Conservation (phyloP, 2,329 filamentous ascomycete species). For the Xylariales sp. region DNA sequence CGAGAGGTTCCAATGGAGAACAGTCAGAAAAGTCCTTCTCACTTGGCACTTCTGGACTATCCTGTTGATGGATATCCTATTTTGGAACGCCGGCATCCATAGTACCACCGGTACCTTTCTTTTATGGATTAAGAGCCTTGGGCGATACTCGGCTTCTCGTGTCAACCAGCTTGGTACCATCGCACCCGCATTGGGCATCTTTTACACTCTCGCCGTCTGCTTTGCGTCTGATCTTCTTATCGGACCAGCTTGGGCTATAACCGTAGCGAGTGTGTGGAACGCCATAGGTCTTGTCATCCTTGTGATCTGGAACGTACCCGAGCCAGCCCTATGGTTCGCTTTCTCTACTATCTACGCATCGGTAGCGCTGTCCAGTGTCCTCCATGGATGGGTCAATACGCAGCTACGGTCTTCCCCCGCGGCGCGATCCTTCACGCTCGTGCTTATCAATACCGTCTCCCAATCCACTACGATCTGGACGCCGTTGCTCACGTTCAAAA, state of each 20-base stretch:
- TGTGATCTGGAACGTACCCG: slow-evolving; percentile 66
- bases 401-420: slow-evolving; percentile 58
- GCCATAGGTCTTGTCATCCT: slow-evolving; percentile 65
- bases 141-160: slow-evolving; percentile 57
- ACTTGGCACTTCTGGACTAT: slow-evolving; percentile 64
- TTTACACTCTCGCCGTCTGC: slow-evolving; percentile 65
- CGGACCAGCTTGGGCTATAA: slow-evolving; percentile 67
- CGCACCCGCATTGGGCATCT: slow-evolving; percentile 65
- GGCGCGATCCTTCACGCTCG: slow-evolving; percentile 61
- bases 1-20: slow-evolving; percentile 50
- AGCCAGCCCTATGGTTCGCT: slow-evolving; percentile 65
- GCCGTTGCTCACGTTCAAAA: slow-evolving; percentile 62
- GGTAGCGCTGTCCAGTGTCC: slow-evolving; percentile 63
- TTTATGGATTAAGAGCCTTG: slow-evolving; percentile 68
- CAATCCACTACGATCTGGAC: slow-evolving; percentile 69
- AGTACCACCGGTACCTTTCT: slow-evolving; percentile 62
- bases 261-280: slow-evolving; percentile 62
- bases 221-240: slow-evolving; percentile 66
- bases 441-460: slow-evolving; percentile 64
- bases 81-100: slow-evolving; percentile 66
- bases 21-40: slow-evolving; percentile 47
- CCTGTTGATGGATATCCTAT: slow-evolving; percentile 63
- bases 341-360: slow-evolving; percentile 62
- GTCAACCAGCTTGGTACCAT: slow-evolving; percentile 65
- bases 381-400: slow-evolving; percentile 68